These are phyloP conservation scores for Sarocladium oryzae DNA, from an alignment of 2,329 filamentous ascomycete species.

Conservation along the genomic window DNA sequence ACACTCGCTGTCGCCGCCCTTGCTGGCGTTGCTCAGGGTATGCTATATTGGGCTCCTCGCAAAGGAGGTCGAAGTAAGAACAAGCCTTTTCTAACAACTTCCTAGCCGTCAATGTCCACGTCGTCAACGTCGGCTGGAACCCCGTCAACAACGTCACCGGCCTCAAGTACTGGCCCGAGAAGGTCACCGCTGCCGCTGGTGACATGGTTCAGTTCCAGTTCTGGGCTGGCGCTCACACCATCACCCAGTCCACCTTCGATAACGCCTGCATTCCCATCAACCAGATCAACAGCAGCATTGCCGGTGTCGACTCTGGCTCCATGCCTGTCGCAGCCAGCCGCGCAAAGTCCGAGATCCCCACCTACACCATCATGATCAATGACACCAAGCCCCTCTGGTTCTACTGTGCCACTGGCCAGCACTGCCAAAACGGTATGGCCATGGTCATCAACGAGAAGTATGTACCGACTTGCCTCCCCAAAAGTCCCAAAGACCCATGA, in stretches of 20 bases:
- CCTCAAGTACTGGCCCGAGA: slow-evolving; percentile 60
- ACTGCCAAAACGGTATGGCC: slow-evolving; percentile 70
- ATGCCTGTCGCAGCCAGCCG: slow-evolving; percentile 52
- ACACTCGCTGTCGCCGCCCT: slow-evolving; percentile 41
- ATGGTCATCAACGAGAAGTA: slow-evolving; percentile 72
- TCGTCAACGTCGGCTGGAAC: slow-evolving; percentile 56
- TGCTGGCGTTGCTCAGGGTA: slow-evolving; percentile 40
- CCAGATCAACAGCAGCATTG: slow-evolving; percentile 38
- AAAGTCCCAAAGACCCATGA: too few species aligned
- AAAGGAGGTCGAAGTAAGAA: background rate
- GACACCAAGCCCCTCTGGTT: slow-evolving; percentile 68
- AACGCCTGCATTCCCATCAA: slow-evolving; percentile 59
- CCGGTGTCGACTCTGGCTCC: slow-evolving; percentile 58
- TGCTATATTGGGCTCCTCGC: slow-evolving; percentile 11
- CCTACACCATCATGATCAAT: slow-evolving; percentile 66
- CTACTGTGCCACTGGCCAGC: slow-evolving; percentile 67
- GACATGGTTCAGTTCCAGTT: slow-evolving; percentile 63
- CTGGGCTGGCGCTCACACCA: slow-evolving; percentile 65
- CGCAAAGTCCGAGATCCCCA: slow-evolving; percentile 47
- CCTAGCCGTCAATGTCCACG: slow-evolving; percentile 43
- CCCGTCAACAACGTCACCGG: slow-evolving; percentile 40
- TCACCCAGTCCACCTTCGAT: slow-evolving; percentile 71
- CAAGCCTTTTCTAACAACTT: slow-evolving; percentile 6
- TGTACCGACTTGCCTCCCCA: slow-evolving; percentile 22
- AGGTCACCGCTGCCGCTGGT: slow-evolving; percentile 56